A percentile compares a stretch with the other conserved stretches of the same genome.
Conservation (phyloP, 129 eudicot species). For the Pulicaria dysenterica region DNA sequence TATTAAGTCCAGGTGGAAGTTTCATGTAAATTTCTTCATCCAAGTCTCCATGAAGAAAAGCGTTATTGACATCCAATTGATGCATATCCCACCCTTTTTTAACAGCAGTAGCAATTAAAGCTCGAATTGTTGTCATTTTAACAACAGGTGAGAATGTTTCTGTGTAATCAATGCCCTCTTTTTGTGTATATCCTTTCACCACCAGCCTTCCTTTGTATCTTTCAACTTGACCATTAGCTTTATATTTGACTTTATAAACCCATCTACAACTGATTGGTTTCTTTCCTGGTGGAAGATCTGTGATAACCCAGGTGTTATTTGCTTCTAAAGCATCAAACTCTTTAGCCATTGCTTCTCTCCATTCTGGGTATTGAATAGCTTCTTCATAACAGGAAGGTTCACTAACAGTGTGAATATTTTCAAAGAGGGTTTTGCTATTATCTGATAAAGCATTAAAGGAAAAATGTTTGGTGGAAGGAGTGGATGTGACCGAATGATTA, state of each 20-base stretch:
- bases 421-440: not conserved
- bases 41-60: not conserved
- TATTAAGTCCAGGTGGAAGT: not conserved
- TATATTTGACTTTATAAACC: not conserved
- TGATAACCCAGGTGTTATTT: not conserved
- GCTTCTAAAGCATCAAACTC: not conserved
- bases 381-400: not conserved
- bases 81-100: not conserved
- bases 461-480: too few species aligned
- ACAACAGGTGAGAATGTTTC: not conserved
- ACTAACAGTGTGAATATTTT: not conserved
- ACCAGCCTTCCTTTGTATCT: not conserved
- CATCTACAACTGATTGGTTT: not conserved
- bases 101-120: not conserved
- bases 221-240: not conserved
- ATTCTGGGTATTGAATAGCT: not conserved
- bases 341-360: not conserved
- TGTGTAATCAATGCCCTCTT: not conserved
- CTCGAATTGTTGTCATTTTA: not conserved
- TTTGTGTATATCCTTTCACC: not conserved
- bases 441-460: not conserved
- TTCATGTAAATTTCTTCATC: not conserved
- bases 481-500: too few species aligned
- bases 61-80: too few species aligned
- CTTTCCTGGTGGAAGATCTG: not conserved